Percentiles rank a stretch among this genome's conserved stretches.
Evolutionary conservation across 331 rosid genomes (phyloP).

Genomic region (Cucumis variabilis): DNA sequence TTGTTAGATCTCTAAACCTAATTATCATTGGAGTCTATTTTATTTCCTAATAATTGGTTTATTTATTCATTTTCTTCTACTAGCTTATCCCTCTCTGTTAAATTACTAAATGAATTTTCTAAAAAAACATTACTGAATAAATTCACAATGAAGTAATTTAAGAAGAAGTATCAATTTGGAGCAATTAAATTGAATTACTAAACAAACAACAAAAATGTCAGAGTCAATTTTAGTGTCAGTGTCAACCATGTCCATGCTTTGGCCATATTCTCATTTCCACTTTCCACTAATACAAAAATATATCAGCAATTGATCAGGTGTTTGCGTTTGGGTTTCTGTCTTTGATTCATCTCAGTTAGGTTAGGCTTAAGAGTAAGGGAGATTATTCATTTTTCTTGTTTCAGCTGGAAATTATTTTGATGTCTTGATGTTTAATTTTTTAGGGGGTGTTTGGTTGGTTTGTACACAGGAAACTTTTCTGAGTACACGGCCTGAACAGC

Average conservation of each 20-base stretch:
- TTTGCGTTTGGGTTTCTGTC: conserved; percentile 41
- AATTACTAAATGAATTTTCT: no score
- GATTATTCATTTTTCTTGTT: neutral
- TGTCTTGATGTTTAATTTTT: neutral
- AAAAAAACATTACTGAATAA: no score
- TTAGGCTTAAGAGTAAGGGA: no score
- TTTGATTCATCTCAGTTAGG: conserved; percentile 14
- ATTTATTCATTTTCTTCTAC: no score
- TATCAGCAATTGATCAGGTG: conserved; percentile 99
- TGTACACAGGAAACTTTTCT: conserved; percentile 80
- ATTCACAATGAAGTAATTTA: no score
- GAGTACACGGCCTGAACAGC: conserved; percentile 97
- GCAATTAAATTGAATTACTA: no score
- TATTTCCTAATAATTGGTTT: no score
- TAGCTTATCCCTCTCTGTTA: no score
- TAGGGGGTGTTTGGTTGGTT: neutral
- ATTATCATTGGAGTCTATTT: no score
- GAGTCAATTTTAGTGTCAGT: conserved; percentile 93
- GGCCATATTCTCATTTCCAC: conserved; percentile 96
- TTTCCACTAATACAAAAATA: conserved; percentile 81
- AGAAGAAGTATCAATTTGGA: no score
- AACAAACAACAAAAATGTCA: no score
- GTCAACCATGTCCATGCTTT: conserved; percentile 98
- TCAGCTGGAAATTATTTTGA: neutral
- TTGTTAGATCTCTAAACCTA: no score